These are phyloP conservation scores for Phytophthora palmivora DNA, from an alignment of 352 stramenopile genomes.

Conservation along the genomic window DNA sequence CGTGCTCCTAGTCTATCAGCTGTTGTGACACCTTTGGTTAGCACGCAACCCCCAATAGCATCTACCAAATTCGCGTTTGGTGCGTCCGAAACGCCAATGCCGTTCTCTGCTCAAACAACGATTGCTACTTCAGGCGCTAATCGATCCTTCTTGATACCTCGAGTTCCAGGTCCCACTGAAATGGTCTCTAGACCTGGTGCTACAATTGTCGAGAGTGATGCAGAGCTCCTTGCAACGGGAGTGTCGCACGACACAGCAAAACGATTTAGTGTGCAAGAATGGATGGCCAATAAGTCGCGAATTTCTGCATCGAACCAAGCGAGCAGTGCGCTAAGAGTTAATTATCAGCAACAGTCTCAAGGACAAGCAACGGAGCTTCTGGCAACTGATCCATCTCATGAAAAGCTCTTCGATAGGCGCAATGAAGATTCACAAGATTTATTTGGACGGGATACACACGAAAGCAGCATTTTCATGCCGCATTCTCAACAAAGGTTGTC, in stretches of 20 bases:
- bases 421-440: slow-evolving; percentile 12
- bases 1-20: neutral
- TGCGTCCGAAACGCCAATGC: slow-evolving; percentile 15
- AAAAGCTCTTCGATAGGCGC: slow-evolving; percentile 6
- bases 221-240: slow-evolving; percentile 57
- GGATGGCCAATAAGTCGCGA: slow-evolving; percentile 72
- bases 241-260: slow-evolving; percentile 77
- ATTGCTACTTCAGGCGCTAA: neutral
- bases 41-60: slow-evolving; percentile 3
- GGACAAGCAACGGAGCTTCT: slow-evolving; percentile 11
- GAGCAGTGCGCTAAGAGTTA: slow-evolving; percentile 23
- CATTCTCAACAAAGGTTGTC: slow-evolving; percentile 2
- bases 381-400: neutral
- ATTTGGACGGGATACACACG: slow-evolving; percentile 9
- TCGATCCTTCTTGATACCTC: slow-evolving; percentile 17
- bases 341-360: slow-evolving; percentile 32
- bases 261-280: slow-evolving; percentile 75
- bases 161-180: slow-evolving; percentile 10
- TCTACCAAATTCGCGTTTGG: slow-evolving; percentile 32
- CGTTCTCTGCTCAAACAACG: slow-evolving; percentile 12
- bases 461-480: slow-evolving; percentile 1
- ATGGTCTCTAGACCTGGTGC: slow-evolving; percentile 21
- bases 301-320: slow-evolving; percentile 36
- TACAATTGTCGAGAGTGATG: slow-evolving; percentile 49
- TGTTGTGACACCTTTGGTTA: slow-evolving; percentile 1